Evolutionary conservation across 2,329 filamentous ascomycete genomes (phyloP).

Genomic region (Bretziella fagacearum): DNA sequence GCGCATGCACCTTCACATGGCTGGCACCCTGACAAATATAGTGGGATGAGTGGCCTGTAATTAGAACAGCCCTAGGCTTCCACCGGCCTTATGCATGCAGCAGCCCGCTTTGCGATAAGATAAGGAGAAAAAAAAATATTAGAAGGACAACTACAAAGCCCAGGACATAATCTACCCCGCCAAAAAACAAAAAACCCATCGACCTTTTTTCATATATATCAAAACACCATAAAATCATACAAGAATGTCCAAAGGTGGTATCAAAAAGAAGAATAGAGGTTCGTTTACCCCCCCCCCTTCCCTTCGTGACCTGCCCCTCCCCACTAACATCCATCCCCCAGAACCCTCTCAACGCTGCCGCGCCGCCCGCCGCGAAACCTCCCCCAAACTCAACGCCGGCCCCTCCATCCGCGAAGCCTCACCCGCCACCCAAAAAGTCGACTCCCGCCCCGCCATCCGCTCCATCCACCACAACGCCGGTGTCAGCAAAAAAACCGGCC

Average conservation of each 20-base stretch:
- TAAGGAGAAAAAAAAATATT: too few relatives aligned
- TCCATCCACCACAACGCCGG: conserved; percentile 50
- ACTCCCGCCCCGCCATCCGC: conserved; percentile 46
- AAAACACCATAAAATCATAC: not conserved
- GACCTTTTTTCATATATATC: not conserved
- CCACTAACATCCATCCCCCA: conserved; percentile 1
- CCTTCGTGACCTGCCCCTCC: not conserved
- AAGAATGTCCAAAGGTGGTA: conserved; percentile 15
- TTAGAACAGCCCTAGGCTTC: too few relatives aligned
- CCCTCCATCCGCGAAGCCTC: conserved; percentile 10
- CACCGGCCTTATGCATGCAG: too few relatives aligned
- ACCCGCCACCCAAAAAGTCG: conserved; percentile 7
- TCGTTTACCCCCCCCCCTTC: too few relatives aligned
- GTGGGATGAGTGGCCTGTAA: too few relatives aligned
- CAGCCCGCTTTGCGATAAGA: too few relatives aligned
- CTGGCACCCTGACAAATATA: too few relatives aligned
- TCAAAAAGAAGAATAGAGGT: conserved; percentile 15
- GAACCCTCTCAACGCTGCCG: conserved; percentile 12
- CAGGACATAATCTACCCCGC: too few relatives aligned
- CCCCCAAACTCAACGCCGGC: conserved; percentile 11
- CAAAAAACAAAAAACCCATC: too few relatives aligned
- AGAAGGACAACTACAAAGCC: too few relatives aligned
- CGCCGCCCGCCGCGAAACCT: conserved; percentile 14
- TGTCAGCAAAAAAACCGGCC: conserved; percentile 44
- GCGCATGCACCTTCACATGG: too few relatives aligned